These are phyloP conservation scores for Mycena sanguinolenta DNA, from an alignment of 768 basidiomycete species.

Conservation along the genomic window DNA sequence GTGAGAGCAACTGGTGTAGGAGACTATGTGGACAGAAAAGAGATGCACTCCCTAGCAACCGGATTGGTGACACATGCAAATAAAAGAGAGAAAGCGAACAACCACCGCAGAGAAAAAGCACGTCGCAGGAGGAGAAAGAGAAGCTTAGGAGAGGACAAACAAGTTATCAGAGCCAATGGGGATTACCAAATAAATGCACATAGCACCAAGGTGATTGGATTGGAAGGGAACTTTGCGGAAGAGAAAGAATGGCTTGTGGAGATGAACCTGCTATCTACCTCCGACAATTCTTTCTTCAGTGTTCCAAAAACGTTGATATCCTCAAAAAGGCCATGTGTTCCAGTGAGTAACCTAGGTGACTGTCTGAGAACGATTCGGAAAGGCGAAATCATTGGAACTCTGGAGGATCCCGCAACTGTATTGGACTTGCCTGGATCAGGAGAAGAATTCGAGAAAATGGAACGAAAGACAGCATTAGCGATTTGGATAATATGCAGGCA, in stretches of 20 bases:
- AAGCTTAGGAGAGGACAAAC: background rate
- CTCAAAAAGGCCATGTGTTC: background rate
- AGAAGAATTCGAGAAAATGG: background rate
- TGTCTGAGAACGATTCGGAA: background rate
- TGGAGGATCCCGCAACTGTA: background rate
- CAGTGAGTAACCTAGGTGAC: background rate
- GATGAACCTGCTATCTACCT: background rate
- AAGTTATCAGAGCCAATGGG: background rate
- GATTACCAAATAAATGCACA: background rate
- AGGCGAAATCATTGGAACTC: background rate
- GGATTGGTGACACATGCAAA: too few species aligned
- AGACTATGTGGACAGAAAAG: too few species aligned
- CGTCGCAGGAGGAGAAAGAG: too few species aligned
- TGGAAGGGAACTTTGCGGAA: background rate
- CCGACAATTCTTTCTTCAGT: background rate
- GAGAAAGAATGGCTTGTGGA: background rate
- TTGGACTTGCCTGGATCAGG: background rate
- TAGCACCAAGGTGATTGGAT: background rate
- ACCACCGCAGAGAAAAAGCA: too few species aligned
- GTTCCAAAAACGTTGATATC: background rate
- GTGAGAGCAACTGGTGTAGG: too few species aligned
- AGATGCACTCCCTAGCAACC: too few species aligned
- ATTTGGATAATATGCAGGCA: too few species aligned
- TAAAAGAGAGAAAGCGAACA: too few species aligned
- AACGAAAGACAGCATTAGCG: too few species aligned